Evolutionary conservation across 1,284 basidiomycete genomes (phyloP).

Genomic region (Ceratobasidium papillatum): DNA sequence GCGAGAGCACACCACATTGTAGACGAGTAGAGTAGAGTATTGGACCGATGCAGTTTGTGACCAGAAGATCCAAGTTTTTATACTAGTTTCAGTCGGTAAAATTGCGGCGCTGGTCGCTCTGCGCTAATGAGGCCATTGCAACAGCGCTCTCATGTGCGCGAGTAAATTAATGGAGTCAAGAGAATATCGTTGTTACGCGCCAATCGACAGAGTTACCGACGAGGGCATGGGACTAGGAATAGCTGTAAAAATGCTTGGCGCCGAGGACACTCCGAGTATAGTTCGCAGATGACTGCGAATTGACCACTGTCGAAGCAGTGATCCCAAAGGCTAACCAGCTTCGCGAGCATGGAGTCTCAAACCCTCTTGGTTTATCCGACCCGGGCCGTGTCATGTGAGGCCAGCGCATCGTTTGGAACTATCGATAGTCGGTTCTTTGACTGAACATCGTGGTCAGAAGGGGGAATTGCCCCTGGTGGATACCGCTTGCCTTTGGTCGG

Average conservation of each 20-base stretch:
- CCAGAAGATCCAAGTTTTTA: not conserved
- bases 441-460: too few species aligned
- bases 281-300: not conserved
- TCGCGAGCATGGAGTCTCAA: not conserved
- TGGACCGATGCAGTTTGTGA: constrained; percentile 5
- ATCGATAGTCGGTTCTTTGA: too few species aligned
- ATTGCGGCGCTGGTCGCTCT: not conserved
- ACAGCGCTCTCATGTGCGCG: not conserved
- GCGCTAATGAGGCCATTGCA: not conserved
- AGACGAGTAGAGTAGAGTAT: not conserved
- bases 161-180: not conserved
- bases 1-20: constrained; percentile 12
- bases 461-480: too few species aligned
- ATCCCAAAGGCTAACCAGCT: not conserved
- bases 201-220: too few species aligned
- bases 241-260: not conserved
- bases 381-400: too few species aligned
- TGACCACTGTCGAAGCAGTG: not conserved
- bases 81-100: not conserved
- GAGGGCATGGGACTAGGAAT: not conserved
- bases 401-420: too few species aligned
- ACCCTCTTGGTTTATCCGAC: too few species aligned
- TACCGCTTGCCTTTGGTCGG: too few species aligned
- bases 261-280: constrained; percentile 21
- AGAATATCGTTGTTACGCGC: not conserved